phyloP scores from a whole-genome alignment of 345 rosid genomes.

The Geranium brycei region DNA sequence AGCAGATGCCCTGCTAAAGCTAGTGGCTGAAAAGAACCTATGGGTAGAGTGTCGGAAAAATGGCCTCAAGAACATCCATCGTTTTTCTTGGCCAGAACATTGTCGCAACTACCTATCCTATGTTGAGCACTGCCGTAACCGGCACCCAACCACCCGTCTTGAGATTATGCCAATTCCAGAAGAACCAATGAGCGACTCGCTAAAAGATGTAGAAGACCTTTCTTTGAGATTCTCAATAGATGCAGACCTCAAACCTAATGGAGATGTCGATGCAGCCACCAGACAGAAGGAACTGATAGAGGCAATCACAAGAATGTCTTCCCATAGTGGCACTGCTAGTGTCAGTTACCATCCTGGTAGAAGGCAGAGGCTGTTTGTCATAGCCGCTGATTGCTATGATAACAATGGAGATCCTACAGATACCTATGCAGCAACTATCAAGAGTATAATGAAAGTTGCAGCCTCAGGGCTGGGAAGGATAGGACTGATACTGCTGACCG shows the following conservation, averaged over 20 bases:
- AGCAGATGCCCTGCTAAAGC: slow-evolving; percentile 57
- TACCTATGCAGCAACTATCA: slow-evolving; percentile 37
- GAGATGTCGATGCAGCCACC: slow-evolving; percentile 52
- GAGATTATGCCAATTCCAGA: slow-evolving; percentile 53
- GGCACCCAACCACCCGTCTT: slow-evolving; percentile 57
- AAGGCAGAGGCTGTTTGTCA: slow-evolving; percentile 67
- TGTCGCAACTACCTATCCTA: slow-evolving; percentile 74
- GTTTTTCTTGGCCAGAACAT: slow-evolving; percentile 66
- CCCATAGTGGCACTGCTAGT: slow-evolving; percentile 28
- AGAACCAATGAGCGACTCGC: slow-evolving; percentile 81
- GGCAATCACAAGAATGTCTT: slow-evolving; percentile 39
- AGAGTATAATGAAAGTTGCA: slow-evolving; percentile 53
- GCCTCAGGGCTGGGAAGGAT: slow-evolving; percentile 33
- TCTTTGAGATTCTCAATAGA: slow-evolving; percentile 73
- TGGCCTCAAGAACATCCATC: slow-evolving; percentile 46
- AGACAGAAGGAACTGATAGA: slow-evolving; percentile 64
- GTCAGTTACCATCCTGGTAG: slow-evolving; percentile 47
- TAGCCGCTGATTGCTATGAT: slow-evolving; percentile 55
- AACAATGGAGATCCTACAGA: slow-evolving; percentile 29
- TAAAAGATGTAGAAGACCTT: slow-evolving; percentile 65
- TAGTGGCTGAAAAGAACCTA: slow-evolving; percentile 45
- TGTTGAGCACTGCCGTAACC: slow-evolving; percentile 64
- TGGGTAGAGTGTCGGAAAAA: slow-evolving; percentile 55
- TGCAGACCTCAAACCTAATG: slow-evolving; percentile 53
- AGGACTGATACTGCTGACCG: slow-evolving; percentile 58